These are phyloP conservation scores for Sporothrix euskadiensis DNA, from an alignment of 2,329 filamentous ascomycete species.

Conservation along the genomic window DNA sequence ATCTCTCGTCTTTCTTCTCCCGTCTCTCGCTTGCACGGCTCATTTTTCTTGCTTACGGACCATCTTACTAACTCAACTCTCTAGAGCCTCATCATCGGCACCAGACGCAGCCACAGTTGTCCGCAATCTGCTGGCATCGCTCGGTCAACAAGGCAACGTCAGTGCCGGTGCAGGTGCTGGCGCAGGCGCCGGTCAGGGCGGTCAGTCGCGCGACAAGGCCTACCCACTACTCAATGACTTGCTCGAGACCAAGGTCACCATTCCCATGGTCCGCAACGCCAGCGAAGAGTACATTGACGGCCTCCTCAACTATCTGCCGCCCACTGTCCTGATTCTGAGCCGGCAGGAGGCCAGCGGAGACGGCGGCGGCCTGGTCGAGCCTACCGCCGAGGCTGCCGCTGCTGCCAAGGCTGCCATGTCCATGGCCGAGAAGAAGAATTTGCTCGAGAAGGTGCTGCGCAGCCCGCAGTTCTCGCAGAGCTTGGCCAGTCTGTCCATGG, in stretches of 20 bases:
- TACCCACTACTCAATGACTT: slow-evolving; percentile 88
- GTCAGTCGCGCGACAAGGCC: slow-evolving; percentile 56
- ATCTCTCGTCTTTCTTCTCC: not conserved
- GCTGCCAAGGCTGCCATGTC: slow-evolving; percentile 74
- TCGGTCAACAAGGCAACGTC: slow-evolving; percentile 47
- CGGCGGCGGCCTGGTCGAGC: slow-evolving; percentile 59
- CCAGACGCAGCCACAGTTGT: slow-evolving; percentile 76
- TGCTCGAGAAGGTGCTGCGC: slow-evolving; percentile 78
- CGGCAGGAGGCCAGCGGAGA: slow-evolving; percentile 61
- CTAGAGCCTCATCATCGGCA: slow-evolving; percentile 60
- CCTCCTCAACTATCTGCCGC: slow-evolving; percentile 76
- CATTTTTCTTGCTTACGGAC: not conserved
- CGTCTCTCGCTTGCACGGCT: not conserved
- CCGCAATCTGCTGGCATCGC: slow-evolving; percentile 83
- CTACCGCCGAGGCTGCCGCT: slow-evolving; percentile 66
- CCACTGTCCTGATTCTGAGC: slow-evolving; percentile 73
- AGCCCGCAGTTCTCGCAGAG: slow-evolving; percentile 92
- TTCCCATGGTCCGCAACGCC: slow-evolving; percentile 69
- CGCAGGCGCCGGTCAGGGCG: not conserved
- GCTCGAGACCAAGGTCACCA: slow-evolving; percentile 72
- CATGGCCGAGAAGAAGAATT: slow-evolving; percentile 72
- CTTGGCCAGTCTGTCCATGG: slow-evolving; percentile 79
- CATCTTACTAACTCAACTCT: not conserved
- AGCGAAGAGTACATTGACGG: slow-evolving; percentile 68
- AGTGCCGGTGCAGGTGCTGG: not conserved